Percentiles rank a stretch among this genome's conserved stretches.
phyloP scores from a whole-genome alignment of 169 alveolate genomes.

The Ichthyophthirius multifiliis region DNA sequence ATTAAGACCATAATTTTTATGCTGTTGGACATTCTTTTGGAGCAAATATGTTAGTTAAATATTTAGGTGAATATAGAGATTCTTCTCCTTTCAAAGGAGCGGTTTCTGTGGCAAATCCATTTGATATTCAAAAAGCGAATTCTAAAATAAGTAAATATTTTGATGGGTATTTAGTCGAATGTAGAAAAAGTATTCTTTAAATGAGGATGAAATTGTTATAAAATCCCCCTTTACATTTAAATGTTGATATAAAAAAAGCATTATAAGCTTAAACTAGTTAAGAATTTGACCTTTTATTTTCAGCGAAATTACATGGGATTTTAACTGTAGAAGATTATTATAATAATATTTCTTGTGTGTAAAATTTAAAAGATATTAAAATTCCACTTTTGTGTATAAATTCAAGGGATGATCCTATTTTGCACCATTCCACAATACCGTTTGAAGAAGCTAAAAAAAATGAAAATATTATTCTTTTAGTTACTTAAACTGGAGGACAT shows the following conservation, averaged over 20 bases:
- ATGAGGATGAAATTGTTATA: not conserved
- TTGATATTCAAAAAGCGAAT: not conserved
- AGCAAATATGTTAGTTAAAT: conserved; percentile 26
- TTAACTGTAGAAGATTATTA: not conserved
- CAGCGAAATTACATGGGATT: not conserved
- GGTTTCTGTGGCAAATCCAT: conserved; percentile 15
- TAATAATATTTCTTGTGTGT: not conserved
- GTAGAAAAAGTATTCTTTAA: not conserved
- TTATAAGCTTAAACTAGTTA: not conserved
- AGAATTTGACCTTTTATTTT: not conserved
- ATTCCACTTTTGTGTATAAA: not conserved
- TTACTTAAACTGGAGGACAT: conserved; percentile 2
- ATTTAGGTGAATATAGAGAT: conserved; percentile 7
- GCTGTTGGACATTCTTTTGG: conserved; percentile 44
- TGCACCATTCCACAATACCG: not conserved
- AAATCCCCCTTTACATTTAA: not conserved
- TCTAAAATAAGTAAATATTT: not conserved
- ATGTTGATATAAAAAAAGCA: not conserved
- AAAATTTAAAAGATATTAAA: not conserved
- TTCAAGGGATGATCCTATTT: not conserved
- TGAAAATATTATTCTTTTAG: not conserved
- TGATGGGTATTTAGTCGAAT: not conserved
- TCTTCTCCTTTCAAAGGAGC: not conserved
- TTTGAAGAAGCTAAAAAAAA: not conserved
- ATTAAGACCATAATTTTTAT: not conserved